phyloP scores from a whole-genome alignment of 768 basidiomycete genomes.

The Postia placenta region DNA sequence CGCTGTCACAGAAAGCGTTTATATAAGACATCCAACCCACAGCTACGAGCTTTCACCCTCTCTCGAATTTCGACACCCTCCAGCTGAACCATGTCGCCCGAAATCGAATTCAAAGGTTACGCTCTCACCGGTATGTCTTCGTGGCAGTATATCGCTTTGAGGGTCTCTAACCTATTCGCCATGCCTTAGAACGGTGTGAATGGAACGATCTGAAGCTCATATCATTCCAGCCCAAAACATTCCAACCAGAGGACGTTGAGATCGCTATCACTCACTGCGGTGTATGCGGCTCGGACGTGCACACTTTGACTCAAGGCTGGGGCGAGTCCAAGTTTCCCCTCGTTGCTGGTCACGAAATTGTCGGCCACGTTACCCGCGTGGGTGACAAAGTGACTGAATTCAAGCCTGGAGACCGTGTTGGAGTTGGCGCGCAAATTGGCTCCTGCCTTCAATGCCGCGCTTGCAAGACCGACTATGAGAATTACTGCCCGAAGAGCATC shows the following conservation, averaged over 20 bases:
- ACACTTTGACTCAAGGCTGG: slow-evolving; percentile 38
- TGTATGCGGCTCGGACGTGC: slow-evolving; percentile 49
- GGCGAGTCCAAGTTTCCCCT: slow-evolving; percentile 23
- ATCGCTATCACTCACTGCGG: slow-evolving; percentile 43
- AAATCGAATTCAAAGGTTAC: slow-evolving; percentile 23
- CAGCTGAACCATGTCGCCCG: neutral
- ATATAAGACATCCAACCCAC: too few species aligned
- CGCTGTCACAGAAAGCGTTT: too few species aligned
- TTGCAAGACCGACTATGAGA: slow-evolving; percentile 48
- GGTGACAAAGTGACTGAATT: slow-evolving; percentile 48
- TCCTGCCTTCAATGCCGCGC: slow-evolving; percentile 43
- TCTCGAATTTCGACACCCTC: neutral
- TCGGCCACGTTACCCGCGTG: slow-evolving; percentile 46
- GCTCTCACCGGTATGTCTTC: slow-evolving; percentile 13
- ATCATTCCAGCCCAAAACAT: slow-evolving; percentile 46
- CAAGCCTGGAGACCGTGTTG: slow-evolving; percentile 47
- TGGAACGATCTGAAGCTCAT: slow-evolving; percentile 39
- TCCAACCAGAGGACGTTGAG: slow-evolving; percentile 50
- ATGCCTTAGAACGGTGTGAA: slow-evolving; percentile 14
- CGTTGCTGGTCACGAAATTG: slow-evolving; percentile 43
- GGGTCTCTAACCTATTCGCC: neutral
- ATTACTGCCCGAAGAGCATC: slow-evolving; percentile 44
- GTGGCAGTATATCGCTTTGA: too few species aligned
- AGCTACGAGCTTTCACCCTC: neutral
- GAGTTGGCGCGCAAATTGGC: slow-evolving; percentile 44